Conservation (phyloP, 2,329 filamentous ascomycete species). For the Hypoxylon sp. region DNA sequence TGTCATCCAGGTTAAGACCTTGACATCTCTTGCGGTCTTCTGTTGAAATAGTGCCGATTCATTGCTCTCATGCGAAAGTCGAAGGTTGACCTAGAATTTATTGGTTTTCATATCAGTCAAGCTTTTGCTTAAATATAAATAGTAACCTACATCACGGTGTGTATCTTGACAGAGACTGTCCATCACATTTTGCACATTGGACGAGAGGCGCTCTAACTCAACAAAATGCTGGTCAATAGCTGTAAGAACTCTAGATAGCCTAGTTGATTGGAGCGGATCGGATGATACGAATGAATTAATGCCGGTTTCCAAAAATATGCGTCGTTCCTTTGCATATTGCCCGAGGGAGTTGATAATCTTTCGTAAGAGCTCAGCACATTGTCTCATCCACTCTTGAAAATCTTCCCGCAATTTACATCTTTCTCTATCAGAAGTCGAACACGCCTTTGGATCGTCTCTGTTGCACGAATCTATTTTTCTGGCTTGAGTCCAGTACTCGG, state of each 20-base stretch:
- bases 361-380: slow-evolving; percentile 13
- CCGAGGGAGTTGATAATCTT: slow-evolving; percentile 10
- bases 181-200: slow-evolving; percentile 8
- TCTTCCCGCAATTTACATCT: slow-evolving; percentile 16
- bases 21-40: slow-evolving; percentile 18
- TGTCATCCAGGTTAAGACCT: slow-evolving; percentile 33
- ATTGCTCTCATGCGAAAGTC: slow-evolving; percentile 30
- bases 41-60: slow-evolving; percentile 27
- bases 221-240: slow-evolving; percentile 6
- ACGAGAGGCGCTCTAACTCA: slow-evolving; percentile 8
- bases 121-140: neutral
- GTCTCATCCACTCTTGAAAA: slow-evolving; percentile 33
- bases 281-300: slow-evolving; percentile 25
- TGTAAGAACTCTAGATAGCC: neutral
- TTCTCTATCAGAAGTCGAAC: neutral
- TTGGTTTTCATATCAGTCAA: neutral
- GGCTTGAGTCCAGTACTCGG: slow-evolving; percentile 1
- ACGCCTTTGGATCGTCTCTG: neutral
- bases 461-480: neutral
- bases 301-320: slow-evolving; percentile 15
- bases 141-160: slow-evolving; percentile 4
- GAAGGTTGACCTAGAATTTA: slow-evolving; percentile 12
- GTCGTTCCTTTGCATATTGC: slow-evolving; percentile 12
- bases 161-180: slow-evolving; percentile 1
- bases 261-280: neutral